These are phyloP conservation scores for Neolecta irregularis DNA, from an alignment of 1,139 yeast genomes.

Conservation along the genomic window DNA sequence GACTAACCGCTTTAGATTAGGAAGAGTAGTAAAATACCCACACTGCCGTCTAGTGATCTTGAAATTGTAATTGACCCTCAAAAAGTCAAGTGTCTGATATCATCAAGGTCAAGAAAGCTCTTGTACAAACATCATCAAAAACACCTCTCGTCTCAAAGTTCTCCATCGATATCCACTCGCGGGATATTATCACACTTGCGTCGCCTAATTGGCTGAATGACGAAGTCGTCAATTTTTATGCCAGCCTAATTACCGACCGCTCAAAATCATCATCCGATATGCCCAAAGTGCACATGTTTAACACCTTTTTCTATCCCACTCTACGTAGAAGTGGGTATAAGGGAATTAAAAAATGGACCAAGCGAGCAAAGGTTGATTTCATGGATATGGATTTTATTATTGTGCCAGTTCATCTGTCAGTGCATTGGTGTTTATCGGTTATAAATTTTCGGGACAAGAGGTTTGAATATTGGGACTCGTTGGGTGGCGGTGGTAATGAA, in stretches of 20 bases:
- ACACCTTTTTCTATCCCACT: conserved; percentile 52
- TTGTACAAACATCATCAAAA: not conserved
- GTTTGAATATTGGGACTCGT: conserved; percentile 65
- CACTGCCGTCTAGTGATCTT: too few species aligned
- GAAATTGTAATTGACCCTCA: too few species aligned
- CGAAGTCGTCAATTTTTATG: conserved; percentile 69
- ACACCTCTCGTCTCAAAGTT: conserved; percentile 28
- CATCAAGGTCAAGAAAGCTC: conserved; percentile 2
- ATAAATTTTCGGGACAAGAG: conserved; percentile 45
- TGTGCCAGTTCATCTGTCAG: conserved; percentile 68
- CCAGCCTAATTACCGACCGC: conserved; percentile 41
- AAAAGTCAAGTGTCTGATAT: too few species aligned
- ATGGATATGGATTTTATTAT: conserved; percentile 48
- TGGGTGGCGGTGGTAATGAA: conserved; percentile 41
- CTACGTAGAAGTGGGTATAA: conserved; percentile 51
- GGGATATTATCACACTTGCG: conserved; percentile 56
- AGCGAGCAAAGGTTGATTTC: conserved; percentile 58
- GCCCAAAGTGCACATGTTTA: conserved; percentile 48
- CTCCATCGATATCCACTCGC: conserved; percentile 43
- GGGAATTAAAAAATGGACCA: conserved; percentile 84
- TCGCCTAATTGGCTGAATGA: conserved; percentile 82
- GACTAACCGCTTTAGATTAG: too few species aligned
- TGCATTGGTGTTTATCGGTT: conserved; percentile 89
- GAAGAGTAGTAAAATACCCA: too few species aligned
- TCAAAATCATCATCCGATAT: conserved; percentile 20